Conservation (phyloP, 2,329 filamentous ascomycete genomes). For the Venturia carpophila region DNA sequence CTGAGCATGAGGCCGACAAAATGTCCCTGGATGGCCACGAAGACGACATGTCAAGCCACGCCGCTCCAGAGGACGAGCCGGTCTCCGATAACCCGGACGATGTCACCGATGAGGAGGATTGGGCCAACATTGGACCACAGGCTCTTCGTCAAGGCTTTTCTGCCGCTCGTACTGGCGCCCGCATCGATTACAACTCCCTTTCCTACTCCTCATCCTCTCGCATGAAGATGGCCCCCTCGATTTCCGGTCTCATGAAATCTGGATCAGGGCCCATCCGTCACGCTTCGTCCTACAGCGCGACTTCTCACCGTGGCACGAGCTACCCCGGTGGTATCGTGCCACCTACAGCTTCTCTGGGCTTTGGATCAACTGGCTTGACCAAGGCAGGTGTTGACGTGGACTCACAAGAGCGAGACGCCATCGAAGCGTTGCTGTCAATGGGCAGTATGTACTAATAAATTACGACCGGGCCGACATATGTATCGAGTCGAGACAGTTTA, state of each 20-base stretch:
- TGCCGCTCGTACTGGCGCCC: constrained; percentile 17
- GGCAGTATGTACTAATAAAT: constrained; percentile 49
- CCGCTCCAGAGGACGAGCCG: constrained; percentile 52
- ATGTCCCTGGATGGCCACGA: constrained; percentile 77
- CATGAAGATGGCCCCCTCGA: constrained; percentile 6
- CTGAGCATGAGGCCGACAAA: constrained; percentile 83
- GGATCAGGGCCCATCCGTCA: neutral
- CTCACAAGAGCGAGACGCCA: constrained; percentile 66
- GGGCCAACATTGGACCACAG: constrained; percentile 81
- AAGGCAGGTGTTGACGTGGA: constrained; percentile 30
- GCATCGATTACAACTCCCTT: constrained; percentile 33
- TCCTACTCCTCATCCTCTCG: constrained; percentile 25
- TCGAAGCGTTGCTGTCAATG: constrained; percentile 72
- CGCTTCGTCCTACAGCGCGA: neutral
- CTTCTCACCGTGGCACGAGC: constrained; percentile 13
- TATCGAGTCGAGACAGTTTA: neutral
- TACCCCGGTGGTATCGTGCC: constrained; percentile 18
- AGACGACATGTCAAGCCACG: constrained; percentile 65
- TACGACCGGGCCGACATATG: neutral
- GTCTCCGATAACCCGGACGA: constrained; percentile 69
- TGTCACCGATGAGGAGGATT: constrained; percentile 91
- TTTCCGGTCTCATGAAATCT: constrained; percentile 5
- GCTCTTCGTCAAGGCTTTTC: constrained; percentile 56
- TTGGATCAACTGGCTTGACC: constrained; percentile 34
- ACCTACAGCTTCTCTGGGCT: constrained; percentile 23